A percentile compares a stretch with the other conserved stretches of the same genome.
Evolutionary conservation across 2,329 filamentous ascomycete genomes (phyloP).

Genomic region (Aspergillus ochraceus): DNA sequence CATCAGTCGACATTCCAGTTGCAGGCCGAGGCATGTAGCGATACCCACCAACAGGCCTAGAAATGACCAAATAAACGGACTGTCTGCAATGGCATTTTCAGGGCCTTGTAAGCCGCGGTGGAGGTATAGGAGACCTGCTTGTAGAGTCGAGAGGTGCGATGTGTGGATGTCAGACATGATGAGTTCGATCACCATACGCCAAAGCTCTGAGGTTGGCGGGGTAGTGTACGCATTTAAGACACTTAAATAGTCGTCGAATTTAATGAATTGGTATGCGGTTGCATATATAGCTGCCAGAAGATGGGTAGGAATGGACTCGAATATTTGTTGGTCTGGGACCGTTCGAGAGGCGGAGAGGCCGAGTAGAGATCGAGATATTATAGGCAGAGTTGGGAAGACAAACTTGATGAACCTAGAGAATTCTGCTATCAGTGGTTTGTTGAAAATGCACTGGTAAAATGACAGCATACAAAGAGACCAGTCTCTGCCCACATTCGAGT

Average conservation of each 20-base stretch:
- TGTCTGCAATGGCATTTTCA: slow-evolving; percentile 25
- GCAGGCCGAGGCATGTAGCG: slow-evolving; percentile 29
- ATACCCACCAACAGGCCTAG: slow-evolving; percentile 27
- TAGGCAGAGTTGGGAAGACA: slow-evolving; percentile 23
- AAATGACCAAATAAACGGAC: slow-evolving; percentile 31
- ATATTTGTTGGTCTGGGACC: slow-evolving; percentile 5
- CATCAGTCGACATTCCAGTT: slow-evolving; percentile 30
- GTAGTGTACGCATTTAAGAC: slow-evolving; percentile 17
- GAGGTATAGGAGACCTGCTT: slow-evolving; percentile 27
- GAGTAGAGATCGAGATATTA: slow-evolving; percentile 24
- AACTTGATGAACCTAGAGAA: slow-evolving; percentile 21
- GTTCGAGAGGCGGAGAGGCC: slow-evolving; percentile 1
- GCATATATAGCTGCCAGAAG: slow-evolving; percentile 30
- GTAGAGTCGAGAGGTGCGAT: slow-evolving; percentile 23
- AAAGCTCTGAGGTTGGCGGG: slow-evolving; percentile 17
- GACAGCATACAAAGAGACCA: slow-evolving; percentile 14
- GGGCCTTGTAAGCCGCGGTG: slow-evolving; percentile 16
- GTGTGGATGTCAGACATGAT: slow-evolving; percentile 25
- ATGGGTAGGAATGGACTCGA: slow-evolving; percentile 17
- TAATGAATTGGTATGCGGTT: slow-evolving; percentile 24
- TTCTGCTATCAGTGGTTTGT: not conserved
- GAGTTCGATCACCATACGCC: slow-evolving; percentile 22
- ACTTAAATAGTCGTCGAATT: slow-evolving; percentile 22
- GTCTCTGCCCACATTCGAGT: slow-evolving; percentile 10
- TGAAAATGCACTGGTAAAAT: not conserved